phyloP scores from a whole-genome alignment of 306 rosid species.

The Prunus fruticosa region DNA sequence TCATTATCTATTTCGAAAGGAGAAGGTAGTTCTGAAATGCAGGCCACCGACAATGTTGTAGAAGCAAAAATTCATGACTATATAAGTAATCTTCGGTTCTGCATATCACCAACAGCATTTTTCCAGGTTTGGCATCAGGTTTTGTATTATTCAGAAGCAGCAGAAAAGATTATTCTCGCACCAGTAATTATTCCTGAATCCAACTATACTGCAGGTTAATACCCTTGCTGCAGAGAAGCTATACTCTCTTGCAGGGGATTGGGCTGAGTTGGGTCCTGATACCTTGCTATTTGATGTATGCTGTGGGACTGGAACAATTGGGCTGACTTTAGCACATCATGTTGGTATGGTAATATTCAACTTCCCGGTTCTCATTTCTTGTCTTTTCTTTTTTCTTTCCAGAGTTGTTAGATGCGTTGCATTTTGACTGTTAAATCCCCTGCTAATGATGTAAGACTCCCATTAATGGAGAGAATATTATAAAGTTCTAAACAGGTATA shows the following conservation, averaged over 20 bases:
- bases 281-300: constrained; percentile 91
- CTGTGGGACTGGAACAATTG: constrained; percentile 98
- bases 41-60: constrained; percentile 26
- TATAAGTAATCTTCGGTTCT: constrained; percentile 71
- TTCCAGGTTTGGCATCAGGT: constrained; percentile 61
- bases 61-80: constrained; percentile 81
- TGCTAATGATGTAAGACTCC: not conserved
- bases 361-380: constrained; percentile 9
- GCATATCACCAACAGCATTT: constrained; percentile 95
- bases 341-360: constrained; percentile 93
- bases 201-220: constrained; percentile 64
- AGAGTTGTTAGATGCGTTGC: not conserved
- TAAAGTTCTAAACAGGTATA: not conserved
- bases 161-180: constrained; percentile 1
- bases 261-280: constrained; percentile 90
- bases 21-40: constrained; percentile 35
- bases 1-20: constrained; percentile 41
- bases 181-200: constrained; percentile 10
- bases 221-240: constrained; percentile 95
- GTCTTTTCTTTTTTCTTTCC: not conserved
- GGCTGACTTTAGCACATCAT: constrained; percentile 91
- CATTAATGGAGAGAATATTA: not conserved
- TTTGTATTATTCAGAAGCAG: constrained; percentile 15
- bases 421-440: not conserved
- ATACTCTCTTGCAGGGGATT: constrained; percentile 94